Evolutionary conservation across 768 basidiomycete species (phyloP).

Genomic region (Tylopilus intermedius): DNA sequence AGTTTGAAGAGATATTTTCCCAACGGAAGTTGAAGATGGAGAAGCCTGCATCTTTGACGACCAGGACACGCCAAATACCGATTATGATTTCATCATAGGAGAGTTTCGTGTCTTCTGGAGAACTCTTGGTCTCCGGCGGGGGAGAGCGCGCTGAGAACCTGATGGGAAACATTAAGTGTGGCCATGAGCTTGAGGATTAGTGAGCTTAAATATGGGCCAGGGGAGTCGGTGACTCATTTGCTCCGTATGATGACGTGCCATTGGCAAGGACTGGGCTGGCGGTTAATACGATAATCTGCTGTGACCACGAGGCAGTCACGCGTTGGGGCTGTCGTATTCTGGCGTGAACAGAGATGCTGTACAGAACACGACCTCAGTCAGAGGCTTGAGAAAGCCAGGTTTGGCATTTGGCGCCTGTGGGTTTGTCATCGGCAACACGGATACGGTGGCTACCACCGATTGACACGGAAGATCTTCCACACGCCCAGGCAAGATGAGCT

Average conservation of each 20-base stretch:
- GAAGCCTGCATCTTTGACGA: slow-evolving; percentile 11
- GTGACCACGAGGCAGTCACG: too few relatives aligned
- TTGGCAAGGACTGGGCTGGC: too few relatives aligned
- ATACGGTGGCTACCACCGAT: too few relatives aligned
- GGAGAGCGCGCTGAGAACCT: not conserved
- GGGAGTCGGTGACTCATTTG: not conserved
- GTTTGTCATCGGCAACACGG: too few relatives aligned
- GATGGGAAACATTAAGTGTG: not conserved
- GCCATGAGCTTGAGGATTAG: not conserved
- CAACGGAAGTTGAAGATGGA: slow-evolving; percentile 8
- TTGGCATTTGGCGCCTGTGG: too few relatives aligned
- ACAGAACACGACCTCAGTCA: too few relatives aligned
- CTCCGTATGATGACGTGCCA: not conserved
- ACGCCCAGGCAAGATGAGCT: too few relatives aligned
- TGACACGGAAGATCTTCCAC: too few relatives aligned
- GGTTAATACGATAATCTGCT: too few relatives aligned
- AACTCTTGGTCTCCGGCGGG: not conserved
- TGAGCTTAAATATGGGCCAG: not conserved
- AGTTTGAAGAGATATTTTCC: not conserved
- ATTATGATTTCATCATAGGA: slow-evolving; percentile 13
- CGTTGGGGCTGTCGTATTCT: too few relatives aligned
- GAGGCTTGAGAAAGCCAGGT: too few relatives aligned
- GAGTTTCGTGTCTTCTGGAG: not conserved
- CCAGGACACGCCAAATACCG: slow-evolving; percentile 25
- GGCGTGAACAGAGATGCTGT: too few relatives aligned